phyloP scores from a whole-genome alignment of 2,329 filamentous ascomycete species.

The Paecilomyces variotii region DNA sequence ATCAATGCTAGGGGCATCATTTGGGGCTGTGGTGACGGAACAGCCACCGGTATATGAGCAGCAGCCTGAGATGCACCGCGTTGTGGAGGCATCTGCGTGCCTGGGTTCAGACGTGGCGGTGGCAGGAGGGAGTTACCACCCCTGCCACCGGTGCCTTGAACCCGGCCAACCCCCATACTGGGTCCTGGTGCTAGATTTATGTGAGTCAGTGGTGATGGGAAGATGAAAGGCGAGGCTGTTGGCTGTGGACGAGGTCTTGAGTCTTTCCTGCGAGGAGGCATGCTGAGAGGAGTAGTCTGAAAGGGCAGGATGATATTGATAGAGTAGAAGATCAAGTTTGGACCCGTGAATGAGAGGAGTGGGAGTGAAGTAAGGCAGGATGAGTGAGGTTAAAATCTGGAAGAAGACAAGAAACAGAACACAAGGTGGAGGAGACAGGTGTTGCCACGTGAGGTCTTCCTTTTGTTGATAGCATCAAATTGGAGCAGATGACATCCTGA shows the following conservation, averaged over 20 bases:
- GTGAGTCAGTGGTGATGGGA: not conserved
- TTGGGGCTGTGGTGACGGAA: not conserved
- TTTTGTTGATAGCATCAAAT: not conserved
- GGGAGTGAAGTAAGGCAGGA: not conserved
- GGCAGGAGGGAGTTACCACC: not conserved
- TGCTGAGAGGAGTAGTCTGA: not conserved
- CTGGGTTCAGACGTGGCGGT: not conserved
- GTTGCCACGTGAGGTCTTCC: not conserved
- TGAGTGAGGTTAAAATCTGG: not conserved
- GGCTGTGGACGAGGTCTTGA: not conserved
- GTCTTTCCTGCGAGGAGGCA: not conserved
- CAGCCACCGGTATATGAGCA: not conserved
- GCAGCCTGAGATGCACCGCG: not conserved
- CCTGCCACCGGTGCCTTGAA: not conserved
- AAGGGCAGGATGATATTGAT: not conserved
- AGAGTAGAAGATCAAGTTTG: not conserved
- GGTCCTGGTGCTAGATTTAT: not conserved
- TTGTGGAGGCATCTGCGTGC: not conserved
- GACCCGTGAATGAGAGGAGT: not conserved
- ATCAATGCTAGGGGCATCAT: conserved; percentile 6
- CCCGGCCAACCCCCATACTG: not conserved
- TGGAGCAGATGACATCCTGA: not conserved
- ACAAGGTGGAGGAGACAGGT: not conserved
- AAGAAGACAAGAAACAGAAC: not conserved
- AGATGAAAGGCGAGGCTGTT: not conserved